phyloP scores from a whole-genome alignment of 495 filamentous ascomycete species.

The Hypoxylon rickii region DNA sequence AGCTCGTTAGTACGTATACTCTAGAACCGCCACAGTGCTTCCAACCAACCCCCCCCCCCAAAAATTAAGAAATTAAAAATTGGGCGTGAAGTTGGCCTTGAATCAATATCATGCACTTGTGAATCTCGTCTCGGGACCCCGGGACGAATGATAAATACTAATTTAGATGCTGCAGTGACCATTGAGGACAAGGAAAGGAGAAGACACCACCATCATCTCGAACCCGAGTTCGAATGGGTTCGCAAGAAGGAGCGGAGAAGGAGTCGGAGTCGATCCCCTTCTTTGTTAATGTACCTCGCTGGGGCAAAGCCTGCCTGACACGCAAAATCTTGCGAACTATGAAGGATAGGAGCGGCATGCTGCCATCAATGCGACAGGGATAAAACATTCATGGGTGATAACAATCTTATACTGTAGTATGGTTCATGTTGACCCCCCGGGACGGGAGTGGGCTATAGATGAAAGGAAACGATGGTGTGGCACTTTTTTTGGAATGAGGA shows the following conservation, averaged over 20 bases:
- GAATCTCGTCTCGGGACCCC: no score
- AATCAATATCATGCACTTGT: no score
- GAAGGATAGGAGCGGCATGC: no score
- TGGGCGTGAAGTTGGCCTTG: no score
- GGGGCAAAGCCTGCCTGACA: conserved; percentile 47
- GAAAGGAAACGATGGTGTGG: no score
- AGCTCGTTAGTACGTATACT: conserved; percentile 39
- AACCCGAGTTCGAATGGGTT: conserved; percentile 58
- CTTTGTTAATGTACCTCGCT: conserved; percentile 53
- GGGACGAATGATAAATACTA: neutral
- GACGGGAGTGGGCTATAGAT: no score
- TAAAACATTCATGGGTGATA: conserved; percentile 9
- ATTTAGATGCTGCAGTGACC: conserved; percentile 37
- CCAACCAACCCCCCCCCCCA: no score
- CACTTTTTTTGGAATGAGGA: no score
- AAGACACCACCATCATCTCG: conserved; percentile 57
- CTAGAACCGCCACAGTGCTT: no score
- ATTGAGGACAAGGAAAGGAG: conserved; percentile 56
- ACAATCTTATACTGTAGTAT: conserved; percentile 3
- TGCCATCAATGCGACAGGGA: conserved; percentile 1
- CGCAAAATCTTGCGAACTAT: no score
- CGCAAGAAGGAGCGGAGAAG: conserved; percentile 62
- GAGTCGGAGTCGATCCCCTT: conserved; percentile 50
- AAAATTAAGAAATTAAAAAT: no score
- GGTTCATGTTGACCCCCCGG: no score